A percentile compares a stretch with the other conserved stretches of the same genome.
Conservation (phyloP, 164 flowering plant genomes). For the Euptelea pleiosperma region DNA sequence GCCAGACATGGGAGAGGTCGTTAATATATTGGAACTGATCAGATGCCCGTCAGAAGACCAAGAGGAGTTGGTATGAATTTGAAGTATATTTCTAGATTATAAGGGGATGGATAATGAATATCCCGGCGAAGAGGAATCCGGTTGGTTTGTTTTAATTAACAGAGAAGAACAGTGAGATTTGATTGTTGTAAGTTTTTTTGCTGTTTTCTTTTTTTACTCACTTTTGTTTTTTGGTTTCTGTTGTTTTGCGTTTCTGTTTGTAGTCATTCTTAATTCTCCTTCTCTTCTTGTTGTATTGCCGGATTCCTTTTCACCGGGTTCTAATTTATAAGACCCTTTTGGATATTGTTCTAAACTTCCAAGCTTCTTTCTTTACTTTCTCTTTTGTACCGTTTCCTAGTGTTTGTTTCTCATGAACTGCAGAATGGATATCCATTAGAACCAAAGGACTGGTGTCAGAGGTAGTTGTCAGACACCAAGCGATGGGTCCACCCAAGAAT, state of each 20-base stretch:
- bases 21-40: conserved; percentile 80
- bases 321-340: conserved; percentile 31
- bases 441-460: no score
- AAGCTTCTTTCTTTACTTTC: no score
- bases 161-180: conserved; percentile 13
- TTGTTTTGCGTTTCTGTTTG: conserved; percentile 20
- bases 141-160: conserved; percentile 23
- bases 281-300: conserved; percentile 18
- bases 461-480: no score
- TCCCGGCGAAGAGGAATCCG: conserved; percentile 77
- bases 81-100: conserved; percentile 6
- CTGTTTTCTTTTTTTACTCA: conserved; percentile 9
- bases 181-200: conserved; percentile 18
- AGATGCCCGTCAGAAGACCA: conserved; percentile 75
- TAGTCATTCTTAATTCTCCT: conserved; percentile 21
- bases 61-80: conserved; percentile 44
- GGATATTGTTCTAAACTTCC: neutral
- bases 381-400: no score
- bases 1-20: conserved; percentile 93
- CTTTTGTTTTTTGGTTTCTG: conserved; percentile 10
- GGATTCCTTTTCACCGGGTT: conserved; percentile 84
- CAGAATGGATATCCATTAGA: no score
- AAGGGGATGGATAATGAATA: conserved; percentile 16
- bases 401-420: no score
- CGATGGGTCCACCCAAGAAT: no score